These are phyloP conservation scores for Gnomoniopsis sp. DNA, from an alignment of 2,329 filamentous ascomycete genomes.

Conservation along the genomic window DNA sequence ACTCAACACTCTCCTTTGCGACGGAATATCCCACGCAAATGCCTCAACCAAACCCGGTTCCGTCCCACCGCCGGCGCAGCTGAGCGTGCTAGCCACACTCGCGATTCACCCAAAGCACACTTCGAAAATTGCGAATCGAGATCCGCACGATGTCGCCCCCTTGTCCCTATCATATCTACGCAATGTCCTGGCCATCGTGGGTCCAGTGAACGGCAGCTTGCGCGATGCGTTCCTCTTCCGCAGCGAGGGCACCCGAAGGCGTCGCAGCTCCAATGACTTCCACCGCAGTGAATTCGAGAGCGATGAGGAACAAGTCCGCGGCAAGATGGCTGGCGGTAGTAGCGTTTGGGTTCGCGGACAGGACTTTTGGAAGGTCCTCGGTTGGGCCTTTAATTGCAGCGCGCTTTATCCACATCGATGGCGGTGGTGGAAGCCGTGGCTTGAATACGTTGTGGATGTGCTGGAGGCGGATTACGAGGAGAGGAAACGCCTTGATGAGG, in stretches of 20 bases:
- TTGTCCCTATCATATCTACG: conserved; percentile 69
- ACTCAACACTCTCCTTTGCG: conserved; percentile 59
- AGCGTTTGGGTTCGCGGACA: conserved; percentile 73
- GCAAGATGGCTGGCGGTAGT: conserved; percentile 58
- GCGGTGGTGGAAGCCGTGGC: conserved; percentile 77
- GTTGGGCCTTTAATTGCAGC: conserved; percentile 93
- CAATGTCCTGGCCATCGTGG: conserved; percentile 61
- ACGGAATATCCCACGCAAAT: conserved; percentile 37
- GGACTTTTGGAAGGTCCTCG: conserved; percentile 85
- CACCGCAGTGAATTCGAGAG: conserved; percentile 26
- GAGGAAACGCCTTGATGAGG: conserved; percentile 46
- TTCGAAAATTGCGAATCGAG: conserved; percentile 61
- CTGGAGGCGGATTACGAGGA: conserved; percentile 69
- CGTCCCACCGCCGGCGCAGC: conserved; percentile 67
- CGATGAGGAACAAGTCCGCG: conserved; percentile 51
- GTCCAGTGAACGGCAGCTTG: conserved; percentile 68
- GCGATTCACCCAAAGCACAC: conserved; percentile 78
- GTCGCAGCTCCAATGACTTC: conserved; percentile 26
- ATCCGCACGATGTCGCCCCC: conserved; percentile 61
- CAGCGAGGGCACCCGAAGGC: conserved; percentile 25
- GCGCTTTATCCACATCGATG: conserved; percentile 69
- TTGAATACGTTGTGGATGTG: conserved; percentile 75
- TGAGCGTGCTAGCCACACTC: conserved; percentile 78
- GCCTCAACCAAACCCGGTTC: conserved; percentile 43
- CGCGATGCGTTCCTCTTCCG: conserved; percentile 70